Evolutionary conservation across 2,329 filamentous ascomycete species (phyloP), one percentile per base, ranked within the genome.

Genomic region (Aspergillus versicolor): DNA sequence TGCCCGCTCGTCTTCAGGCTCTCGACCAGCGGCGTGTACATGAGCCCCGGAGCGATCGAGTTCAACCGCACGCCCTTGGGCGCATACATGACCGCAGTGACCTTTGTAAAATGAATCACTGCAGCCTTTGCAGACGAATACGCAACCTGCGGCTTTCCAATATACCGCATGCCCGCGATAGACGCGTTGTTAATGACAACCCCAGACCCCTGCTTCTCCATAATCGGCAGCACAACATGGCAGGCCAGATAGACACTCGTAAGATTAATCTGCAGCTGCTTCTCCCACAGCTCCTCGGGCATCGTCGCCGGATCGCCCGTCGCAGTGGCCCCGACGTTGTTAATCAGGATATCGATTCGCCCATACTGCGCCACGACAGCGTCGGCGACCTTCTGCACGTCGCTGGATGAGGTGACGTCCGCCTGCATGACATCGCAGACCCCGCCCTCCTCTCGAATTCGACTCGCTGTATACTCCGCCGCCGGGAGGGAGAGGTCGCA

Each of bases 261-360:
- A 17, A 86, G 70, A 61, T 85, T 85, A 41, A 85, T 67, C 9
- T 81, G 77, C 50, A 82, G 75, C 58, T 85, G 83, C 0, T 70
- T 57, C 61, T 84, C 78, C 82, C 82, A 85, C 0, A 74, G 63
- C 1, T 75, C 73, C 53, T 85, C 82, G 0, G 55, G 45, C 74
- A 85, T 79, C 0, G 67, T 70, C 0, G 77, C 82, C 0, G 82
- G 79, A 30, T 76, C 75, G 0, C 82, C 82, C 0, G 77, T 78
- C 57, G 85, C 82, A 0, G 79, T 82, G 52, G 78, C 78, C 2
- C 84, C 85, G 3, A 86, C 84, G 52, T 86, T 86, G 61, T 85
- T 85, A 15, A 88, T 67, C 0, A 87, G 70, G 21, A 87, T 82
- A 60, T 87, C 84, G 52, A 86, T 81, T 5, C 81, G 77, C 8